Evolutionary conservation across 2,329 filamentous ascomycete genomes (phyloP).

Genomic region (Exophiala sp.): DNA sequence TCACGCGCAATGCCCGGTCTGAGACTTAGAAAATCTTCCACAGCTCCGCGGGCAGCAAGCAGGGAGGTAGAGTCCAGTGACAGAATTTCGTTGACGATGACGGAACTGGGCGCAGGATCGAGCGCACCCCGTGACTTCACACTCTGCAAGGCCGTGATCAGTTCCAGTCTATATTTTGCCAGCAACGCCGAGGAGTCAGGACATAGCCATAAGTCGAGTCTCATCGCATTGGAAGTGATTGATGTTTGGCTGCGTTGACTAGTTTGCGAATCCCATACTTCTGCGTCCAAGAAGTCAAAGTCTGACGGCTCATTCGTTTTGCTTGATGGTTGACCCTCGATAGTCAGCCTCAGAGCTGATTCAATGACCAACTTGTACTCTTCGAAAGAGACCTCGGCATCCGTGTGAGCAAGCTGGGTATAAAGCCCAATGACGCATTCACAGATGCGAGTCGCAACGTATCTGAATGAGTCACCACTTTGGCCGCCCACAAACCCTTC

Average conservation of each 20-base stretch:
- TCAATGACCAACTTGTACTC: slow-evolving; percentile 15
- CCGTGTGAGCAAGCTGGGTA: slow-evolving; percentile 3
- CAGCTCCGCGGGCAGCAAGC: slow-evolving; percentile 14
- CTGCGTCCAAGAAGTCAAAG: slow-evolving; percentile 12
- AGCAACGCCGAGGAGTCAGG: slow-evolving; percentile 4
- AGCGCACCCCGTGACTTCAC: slow-evolving; percentile 12
- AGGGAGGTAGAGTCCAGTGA: slow-evolving; percentile 14
- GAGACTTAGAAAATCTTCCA: slow-evolving; percentile 17
- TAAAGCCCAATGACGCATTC: slow-evolving; percentile 6
- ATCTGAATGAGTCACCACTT: background rate
- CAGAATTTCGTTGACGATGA: slow-evolving; percentile 20
- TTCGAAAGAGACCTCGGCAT: background rate
- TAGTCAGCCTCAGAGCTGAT: slow-evolving; percentile 8
- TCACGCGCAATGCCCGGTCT: slow-evolving; percentile 15
- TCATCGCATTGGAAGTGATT: background rate
- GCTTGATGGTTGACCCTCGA: background rate
- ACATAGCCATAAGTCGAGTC: slow-evolving; percentile 18
- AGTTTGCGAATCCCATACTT: slow-evolving; percentile 10
- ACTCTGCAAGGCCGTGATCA: slow-evolving; percentile 11
- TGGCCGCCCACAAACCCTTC: slow-evolving; percentile 7
- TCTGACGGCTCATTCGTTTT: slow-evolving; percentile 1
- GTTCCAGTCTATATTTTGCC: slow-evolving; percentile 8
- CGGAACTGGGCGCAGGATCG: slow-evolving; percentile 9
- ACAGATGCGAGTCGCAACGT: slow-evolving; percentile 13
- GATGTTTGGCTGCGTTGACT: slow-evolving; percentile 5